Base-by-base conservation (phyloP, 192 early-diverging fungal genomes). In the Gaertneriomyces sp. region DNA sequence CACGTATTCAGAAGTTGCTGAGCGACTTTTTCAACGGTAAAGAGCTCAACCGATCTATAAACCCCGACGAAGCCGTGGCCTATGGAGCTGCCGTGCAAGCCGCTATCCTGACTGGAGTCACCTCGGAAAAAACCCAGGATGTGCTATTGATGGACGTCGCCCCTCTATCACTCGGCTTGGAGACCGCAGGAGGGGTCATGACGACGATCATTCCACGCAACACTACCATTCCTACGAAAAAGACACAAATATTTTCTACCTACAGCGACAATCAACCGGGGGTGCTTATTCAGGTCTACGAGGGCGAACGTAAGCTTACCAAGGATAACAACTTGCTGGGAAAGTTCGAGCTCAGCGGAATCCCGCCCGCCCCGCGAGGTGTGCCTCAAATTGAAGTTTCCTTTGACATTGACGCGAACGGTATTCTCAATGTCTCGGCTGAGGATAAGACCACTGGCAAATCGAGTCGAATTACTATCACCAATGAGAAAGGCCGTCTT, bases 121-220 rank as follows among this genome's bases (percentile, higher is more conserved):
- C 42, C 49, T 90, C 90, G 41, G 88, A 90, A 74, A 91, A 93
- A 82, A 89, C 88, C 53, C 87, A 91, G 69, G 89, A 89, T 59
- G 75, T 95, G 67, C 82, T 95, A 33, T 78, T 95, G 63, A 79
- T 96, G 71, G 94, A 97, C 73, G 92, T 95, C 41, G 87, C 90
- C 39, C 91, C 94, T 60, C 89, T 95, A 66, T 92, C 91, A 40
- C 82, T 94, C 69, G 93, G 94, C 80, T 91, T 95, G 74, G 93
- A 97, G 79, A 94, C 93, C 46, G 91, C 92, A 61, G 95, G 95
- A 71, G 93, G 95, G 72, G 90, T 95, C 77, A 94, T 98, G 93
- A 92, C 93, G 60, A 76, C 88, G 41, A 82, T 98, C 65, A 95
- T 98, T 84, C 84, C 84, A 80, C 90, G 93, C 66, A 95, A 94